Conservation (phyloP, 805 yeast genomes). For the Wickerhamiella spandovensis region DNA sequence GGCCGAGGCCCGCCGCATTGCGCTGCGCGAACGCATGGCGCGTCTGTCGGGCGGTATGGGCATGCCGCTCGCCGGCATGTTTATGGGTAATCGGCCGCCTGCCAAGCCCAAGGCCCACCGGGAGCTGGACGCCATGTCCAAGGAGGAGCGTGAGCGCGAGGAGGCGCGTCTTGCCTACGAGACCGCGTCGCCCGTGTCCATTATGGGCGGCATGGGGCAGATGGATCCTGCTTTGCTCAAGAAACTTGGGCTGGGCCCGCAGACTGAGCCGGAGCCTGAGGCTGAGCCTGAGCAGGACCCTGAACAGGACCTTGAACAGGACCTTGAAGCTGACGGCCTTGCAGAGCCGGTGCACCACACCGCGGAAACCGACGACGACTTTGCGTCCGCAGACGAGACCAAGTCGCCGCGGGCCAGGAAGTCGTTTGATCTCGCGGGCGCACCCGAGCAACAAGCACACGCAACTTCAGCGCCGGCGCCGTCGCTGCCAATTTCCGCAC, state of each 20-base stretch:
- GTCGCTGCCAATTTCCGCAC: too few relatives aligned
- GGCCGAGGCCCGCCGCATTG: constrained; percentile 49
- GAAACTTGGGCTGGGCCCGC: not conserved
- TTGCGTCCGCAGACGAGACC: not conserved
- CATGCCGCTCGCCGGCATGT: constrained; percentile 28
- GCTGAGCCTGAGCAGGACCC: too few relatives aligned
- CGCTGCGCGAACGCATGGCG: constrained; percentile 90
- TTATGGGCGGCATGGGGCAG: constrained; percentile 2
- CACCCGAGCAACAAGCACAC: too few relatives aligned
- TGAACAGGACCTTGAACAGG: not conserved
- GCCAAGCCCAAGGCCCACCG: constrained; percentile 8
- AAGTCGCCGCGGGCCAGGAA: not conserved
- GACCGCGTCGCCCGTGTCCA: constrained; percentile 2
- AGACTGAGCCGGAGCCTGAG: too few relatives aligned
- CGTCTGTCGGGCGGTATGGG: constrained; percentile 60
- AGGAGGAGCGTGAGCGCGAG: constrained; percentile 11
- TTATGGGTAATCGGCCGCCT: constrained; percentile 13
- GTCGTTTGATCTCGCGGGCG: not conserved
- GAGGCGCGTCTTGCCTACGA: constrained; percentile 8
- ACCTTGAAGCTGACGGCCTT: not conserved
- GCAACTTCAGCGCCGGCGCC: too few relatives aligned
- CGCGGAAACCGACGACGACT: not conserved
- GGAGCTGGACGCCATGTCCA: constrained; percentile 11
- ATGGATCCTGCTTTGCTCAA: constrained; percentile 3
- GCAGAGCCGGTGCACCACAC: too few relatives aligned